phyloP scores from a whole-genome alignment of 371 early-diverging fungal species.

The Mortierella sp. region DNA sequence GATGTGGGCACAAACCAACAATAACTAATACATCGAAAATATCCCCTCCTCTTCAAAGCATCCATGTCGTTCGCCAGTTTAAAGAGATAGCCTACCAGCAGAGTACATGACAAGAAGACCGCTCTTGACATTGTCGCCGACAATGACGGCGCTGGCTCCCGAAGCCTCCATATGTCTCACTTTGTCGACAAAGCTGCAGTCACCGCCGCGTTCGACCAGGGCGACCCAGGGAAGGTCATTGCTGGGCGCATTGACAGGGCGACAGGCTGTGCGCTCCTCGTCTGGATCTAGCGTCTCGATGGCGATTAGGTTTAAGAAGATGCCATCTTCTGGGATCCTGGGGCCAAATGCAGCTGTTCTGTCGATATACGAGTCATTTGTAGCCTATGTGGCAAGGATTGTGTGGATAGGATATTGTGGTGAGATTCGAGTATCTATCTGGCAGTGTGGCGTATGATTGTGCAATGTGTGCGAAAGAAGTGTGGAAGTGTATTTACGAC shows the following conservation, averaged over 20 bases:
- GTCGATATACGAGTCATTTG: conserved; percentile 69
- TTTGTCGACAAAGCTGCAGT: conserved; percentile 90
- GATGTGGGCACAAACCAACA: neutral
- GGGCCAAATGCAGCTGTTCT: conserved; percentile 77
- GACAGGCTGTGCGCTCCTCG: conserved; percentile 36
- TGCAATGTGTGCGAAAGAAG: neutral
- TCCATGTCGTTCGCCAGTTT: neutral
- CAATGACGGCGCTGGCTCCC: conserved; percentile 90
- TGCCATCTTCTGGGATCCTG: conserved; percentile 69
- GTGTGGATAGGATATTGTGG: neutral
- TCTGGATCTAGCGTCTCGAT: conserved; percentile 44
- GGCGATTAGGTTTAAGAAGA: conserved; percentile 63
- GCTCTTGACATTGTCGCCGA: conserved; percentile 84
- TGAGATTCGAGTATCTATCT: neutral
- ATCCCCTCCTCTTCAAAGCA: neutral
- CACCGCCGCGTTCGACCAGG: conserved; percentile 82
- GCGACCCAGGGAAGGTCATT: conserved; percentile 78
- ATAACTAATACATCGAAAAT: neutral
- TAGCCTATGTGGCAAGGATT: conserved; percentile 53
- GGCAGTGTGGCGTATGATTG: neutral
- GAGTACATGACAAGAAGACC: conserved; percentile 94
- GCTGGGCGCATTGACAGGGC: conserved; percentile 38
- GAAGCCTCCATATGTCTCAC: conserved; percentile 89
- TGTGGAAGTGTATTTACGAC: conserved; percentile 27
- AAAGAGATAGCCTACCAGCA: conserved; percentile 62